A percentile compares a stretch with the other conserved stretches of the same genome.
Conservation (phyloP, 2,329 filamentous ascomycete species). For the Arachnopeziza araneosa region DNA sequence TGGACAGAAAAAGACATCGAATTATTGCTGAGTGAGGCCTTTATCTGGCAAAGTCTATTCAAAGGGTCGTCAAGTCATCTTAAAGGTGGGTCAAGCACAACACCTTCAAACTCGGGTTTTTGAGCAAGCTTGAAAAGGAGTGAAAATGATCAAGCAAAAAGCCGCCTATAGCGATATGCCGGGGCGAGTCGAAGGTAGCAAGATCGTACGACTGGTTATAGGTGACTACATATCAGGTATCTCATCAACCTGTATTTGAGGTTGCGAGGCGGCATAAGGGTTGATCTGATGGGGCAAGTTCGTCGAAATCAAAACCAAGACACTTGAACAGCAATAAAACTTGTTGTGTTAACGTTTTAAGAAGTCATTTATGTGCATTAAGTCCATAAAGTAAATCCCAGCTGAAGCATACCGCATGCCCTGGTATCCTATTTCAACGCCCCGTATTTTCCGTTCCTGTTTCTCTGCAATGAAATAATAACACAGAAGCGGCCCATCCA, state of each 20-base stretch:
- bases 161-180: neutral
- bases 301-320: neutral
- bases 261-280: neutral
- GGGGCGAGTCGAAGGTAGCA: neutral
- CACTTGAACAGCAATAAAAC: neutral
- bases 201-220: neutral
- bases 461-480: neutral
- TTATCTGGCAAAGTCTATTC: constrained; percentile 97
- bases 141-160: neutral
- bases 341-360: neutral
- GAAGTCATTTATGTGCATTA: neutral
- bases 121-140: neutral
- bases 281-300: neutral
- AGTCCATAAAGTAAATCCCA: neutral
- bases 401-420: neutral
- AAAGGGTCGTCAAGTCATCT: constrained; percentile 91
- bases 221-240: neutral
- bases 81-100: constrained; percentile 40
- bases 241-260: neutral
- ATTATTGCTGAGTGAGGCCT: constrained; percentile 88
- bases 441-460: neutral
- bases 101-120: constrained; percentile 24
- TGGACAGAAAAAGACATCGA: constrained; percentile 99
- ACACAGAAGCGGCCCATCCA: neutral
- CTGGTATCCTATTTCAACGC: neutral